Base-by-base conservation (phyloP, 176 grass and related monocot species). In the Carex parvula region DNA sequence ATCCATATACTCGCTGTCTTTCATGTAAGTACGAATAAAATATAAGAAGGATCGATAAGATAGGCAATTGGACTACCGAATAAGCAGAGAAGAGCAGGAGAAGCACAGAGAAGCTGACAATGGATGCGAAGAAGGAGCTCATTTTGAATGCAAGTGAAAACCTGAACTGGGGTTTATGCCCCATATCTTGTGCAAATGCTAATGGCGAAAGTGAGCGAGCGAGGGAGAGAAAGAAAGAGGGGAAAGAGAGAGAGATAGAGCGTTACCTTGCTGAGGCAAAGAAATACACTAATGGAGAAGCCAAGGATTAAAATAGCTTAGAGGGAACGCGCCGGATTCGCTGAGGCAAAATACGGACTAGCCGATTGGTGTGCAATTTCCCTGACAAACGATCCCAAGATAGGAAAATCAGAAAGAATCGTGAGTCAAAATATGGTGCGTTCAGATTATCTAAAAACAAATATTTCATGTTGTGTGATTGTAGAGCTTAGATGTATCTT, bases 21-120 rank as follows among this genome's bases (percentile, higher is more conserved):
- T 39, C 12, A 72, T 30, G 12, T 9, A 24, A 30, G 13, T 65
- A 15, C 3, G 21, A 41, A 64, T 76, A 48, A 48, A 68, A 22
- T 11, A 16, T 33, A 81, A 56, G 22, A 4, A 55, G 16, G 35
- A 60, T 24, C 0, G 8, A 18, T 37, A 0, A 64, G 9, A 33
- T 64, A 8, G 4, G 21, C 6, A 60, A 64, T 3, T 18, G 55
- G 8, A 18, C 3, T 66, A 90, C 88, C 72, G 66, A 80, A 35
- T 87, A 55, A 72, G 79, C 57, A 52, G 33, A 59, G 54, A 87
- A 22, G 52, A 90, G 73, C 44, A 84, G 35, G 50, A 87, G 15
- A 15, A 90, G 33, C 32, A 52, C 30, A 41, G n/a, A 67, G 81
- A 57, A 73, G 74, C 37, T 21, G 41, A 44, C 89, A 64, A 84